These are phyloP conservation scores for Periconia macrospinosa DNA, from an alignment of 2,329 filamentous ascomycete genomes.

Conservation along the genomic window DNA sequence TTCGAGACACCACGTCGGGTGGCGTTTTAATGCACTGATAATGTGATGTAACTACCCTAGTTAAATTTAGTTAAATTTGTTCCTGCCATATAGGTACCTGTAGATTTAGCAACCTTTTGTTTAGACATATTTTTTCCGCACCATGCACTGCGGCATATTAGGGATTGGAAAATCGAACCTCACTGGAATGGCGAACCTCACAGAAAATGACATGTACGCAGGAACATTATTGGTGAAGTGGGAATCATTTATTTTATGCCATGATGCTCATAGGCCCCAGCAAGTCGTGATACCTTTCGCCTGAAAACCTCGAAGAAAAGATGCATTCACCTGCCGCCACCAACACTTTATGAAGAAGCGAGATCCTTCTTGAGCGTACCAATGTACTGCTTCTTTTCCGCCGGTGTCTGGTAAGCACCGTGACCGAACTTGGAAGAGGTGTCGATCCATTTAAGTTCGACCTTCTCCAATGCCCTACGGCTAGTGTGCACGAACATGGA, in stretches of 20 bases:
- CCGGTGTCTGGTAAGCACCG: constrained; percentile 97
- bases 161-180: not conserved
- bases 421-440: constrained; percentile 99
- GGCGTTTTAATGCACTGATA: too few relatives aligned
- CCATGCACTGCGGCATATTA: too few relatives aligned
- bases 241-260: constrained; percentile 43
- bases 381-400: constrained; percentile 97
- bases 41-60: too few relatives aligned
- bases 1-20: too few relatives aligned
- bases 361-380: constrained; percentile 99
- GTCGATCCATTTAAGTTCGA: constrained; percentile 99
- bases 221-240: constrained; percentile 24
- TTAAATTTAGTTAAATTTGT: too few relatives aligned
- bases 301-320: constrained; percentile 40
- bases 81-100: too few relatives aligned
- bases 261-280: constrained; percentile 33
- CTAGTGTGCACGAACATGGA: constrained; percentile 98
- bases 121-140: too few relatives aligned
- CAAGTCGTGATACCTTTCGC: constrained; percentile 40
- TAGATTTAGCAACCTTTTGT: too few relatives aligned
- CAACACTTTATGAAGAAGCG: constrained; percentile 53
- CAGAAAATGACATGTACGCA: not conserved
- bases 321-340: constrained; percentile 30
- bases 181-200: not conserved
- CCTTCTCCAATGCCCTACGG: constrained; percentile 95